Percentiles rank a stretch among this genome's conserved stretches.
Evolutionary conservation across 2,329 filamentous ascomycete genomes (phyloP).

Genomic region (Hortaea werneckii): DNA sequence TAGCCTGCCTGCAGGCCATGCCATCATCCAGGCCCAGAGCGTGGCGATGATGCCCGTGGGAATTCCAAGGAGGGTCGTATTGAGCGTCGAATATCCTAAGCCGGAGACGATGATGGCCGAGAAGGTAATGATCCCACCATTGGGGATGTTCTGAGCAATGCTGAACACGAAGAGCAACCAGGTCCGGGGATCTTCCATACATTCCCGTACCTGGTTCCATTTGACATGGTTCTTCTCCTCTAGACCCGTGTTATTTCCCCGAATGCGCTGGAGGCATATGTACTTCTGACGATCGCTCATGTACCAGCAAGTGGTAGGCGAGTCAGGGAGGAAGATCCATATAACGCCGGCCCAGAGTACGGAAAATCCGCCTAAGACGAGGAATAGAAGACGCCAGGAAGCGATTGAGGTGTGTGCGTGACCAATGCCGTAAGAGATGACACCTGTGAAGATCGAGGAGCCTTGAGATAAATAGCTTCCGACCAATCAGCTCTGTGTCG

Average conservation of each 20-base stretch:
- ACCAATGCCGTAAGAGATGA: conserved; percentile 8
- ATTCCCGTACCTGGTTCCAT: conserved; percentile 45
- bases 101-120: conserved; percentile 10
- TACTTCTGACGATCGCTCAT: conserved; percentile 46
- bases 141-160: conserved; percentile 10
- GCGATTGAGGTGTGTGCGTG: conserved; percentile 23
- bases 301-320: conserved; percentile 41
- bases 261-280: conserved; percentile 26
- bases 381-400: conserved; percentile 7
- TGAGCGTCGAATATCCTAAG: conserved; percentile 7
- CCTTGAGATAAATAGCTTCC: conserved; percentile 52
- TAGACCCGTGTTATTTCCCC: conserved; percentile 29
- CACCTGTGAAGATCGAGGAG: conserved; percentile 1
- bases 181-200: conserved; percentile 47
- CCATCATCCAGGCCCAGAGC: conserved; percentile 6
- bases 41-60: conserved; percentile 11
- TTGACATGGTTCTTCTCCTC: conserved; percentile 40
- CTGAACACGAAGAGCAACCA: conserved; percentile 30
- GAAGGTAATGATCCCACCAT: conserved; percentile 11
- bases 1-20: conserved; percentile 3
- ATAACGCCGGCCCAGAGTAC: neutral
- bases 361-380: conserved; percentile 1
- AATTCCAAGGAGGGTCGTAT: conserved; percentile 8
- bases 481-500: conserved; percentile 41
- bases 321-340: conserved; percentile 39